A percentile compares a stretch with the other conserved stretches of the same genome.
phyloP scores from a whole-genome alignment of 441 rosid species.

The Isatis lusitanica region DNA sequence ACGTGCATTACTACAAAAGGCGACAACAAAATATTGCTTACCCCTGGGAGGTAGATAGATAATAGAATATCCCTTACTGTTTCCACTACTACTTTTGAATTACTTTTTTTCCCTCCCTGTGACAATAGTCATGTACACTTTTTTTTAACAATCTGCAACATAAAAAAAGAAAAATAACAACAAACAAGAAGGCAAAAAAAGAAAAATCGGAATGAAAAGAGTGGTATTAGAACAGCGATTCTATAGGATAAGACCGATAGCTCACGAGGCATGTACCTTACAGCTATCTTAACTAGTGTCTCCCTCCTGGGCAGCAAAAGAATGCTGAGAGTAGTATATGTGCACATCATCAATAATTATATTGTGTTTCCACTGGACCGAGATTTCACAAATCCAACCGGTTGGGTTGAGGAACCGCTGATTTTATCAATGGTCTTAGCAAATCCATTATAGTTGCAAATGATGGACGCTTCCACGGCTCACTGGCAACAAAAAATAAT shows the following conservation, averaged over 20 bases:
- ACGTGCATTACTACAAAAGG: conserved; percentile 19
- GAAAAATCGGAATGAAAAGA: neutral
- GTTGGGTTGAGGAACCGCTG: conserved; percentile 57
- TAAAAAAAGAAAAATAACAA: neutral
- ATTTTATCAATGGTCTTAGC: conserved; percentile 69
- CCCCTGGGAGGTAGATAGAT: conserved; percentile 23
- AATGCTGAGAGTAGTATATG: conserved; percentile 57
- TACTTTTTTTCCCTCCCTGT: conserved; percentile 24
- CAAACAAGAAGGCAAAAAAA: neutral
- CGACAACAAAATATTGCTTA: conserved; percentile 30
- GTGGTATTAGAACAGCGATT: neutral
- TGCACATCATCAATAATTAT: conserved; percentile 39
- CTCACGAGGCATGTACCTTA: conserved; percentile 27
- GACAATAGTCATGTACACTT: conserved; percentile 31
- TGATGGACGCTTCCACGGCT: conserved; percentile 97
- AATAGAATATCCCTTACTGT: conserved; percentile 21
- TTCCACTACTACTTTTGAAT: conserved; percentile 28
- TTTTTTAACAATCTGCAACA: conserved; percentile 28
- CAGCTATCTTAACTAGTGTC: conserved; percentile 35
- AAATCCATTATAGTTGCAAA: conserved; percentile 84
- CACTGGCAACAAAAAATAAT: conserved; percentile 46
- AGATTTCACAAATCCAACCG: conserved; percentile 50
- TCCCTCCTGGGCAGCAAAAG: conserved; percentile 55
- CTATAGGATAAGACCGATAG: neutral
- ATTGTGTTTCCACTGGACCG: conserved; percentile 11